Evolutionary conservation across 805 yeast species (phyloP).

Genomic region (Hanseniaspora singularis): DNA sequence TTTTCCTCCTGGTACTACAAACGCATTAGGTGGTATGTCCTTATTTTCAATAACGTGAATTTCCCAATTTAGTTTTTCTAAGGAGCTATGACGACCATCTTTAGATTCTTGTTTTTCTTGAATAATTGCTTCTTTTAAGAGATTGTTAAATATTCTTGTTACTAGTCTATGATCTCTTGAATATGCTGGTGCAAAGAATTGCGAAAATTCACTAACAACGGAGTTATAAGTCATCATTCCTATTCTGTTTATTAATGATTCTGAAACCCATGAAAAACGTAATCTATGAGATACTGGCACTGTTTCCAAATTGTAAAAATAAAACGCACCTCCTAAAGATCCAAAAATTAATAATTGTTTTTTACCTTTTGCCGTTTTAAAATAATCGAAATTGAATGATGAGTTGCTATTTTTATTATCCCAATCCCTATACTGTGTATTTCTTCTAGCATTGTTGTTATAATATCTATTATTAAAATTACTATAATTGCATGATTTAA

Average conservation of each 20-base stretch:
- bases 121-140: conserved; percentile 47
- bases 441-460: not conserved
- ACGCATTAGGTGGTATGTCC: conserved; percentile 82
- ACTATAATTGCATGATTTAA: too few relatives aligned
- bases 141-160: conserved; percentile 46
- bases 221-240: conserved; percentile 57
- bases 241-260: conserved; percentile 46
- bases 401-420: not conserved
- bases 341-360: conserved; percentile 28
- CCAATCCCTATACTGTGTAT: conserved; percentile 4
- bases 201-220: conserved; percentile 42
- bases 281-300: conserved; percentile 72
- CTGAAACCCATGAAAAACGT: conserved; percentile 62
- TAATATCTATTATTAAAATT: not conserved
- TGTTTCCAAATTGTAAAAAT: conserved; percentile 48
- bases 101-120: conserved; percentile 23
- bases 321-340: conserved; percentile 31
- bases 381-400: not conserved
- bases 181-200: conserved; percentile 43
- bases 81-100: conserved; percentile 23
- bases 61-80: conserved; percentile 45
- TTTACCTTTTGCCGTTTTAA: conserved; percentile 16
- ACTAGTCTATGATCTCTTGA: conserved; percentile 53
- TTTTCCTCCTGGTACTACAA: conserved; percentile 91
- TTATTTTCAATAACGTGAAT: conserved; percentile 68